A percentile compares a stretch with the other conserved stretches of the same genome.
phyloP scores from a whole-genome alignment of 768 basidiomycete species.

The Lactarius sp. region DNA sequence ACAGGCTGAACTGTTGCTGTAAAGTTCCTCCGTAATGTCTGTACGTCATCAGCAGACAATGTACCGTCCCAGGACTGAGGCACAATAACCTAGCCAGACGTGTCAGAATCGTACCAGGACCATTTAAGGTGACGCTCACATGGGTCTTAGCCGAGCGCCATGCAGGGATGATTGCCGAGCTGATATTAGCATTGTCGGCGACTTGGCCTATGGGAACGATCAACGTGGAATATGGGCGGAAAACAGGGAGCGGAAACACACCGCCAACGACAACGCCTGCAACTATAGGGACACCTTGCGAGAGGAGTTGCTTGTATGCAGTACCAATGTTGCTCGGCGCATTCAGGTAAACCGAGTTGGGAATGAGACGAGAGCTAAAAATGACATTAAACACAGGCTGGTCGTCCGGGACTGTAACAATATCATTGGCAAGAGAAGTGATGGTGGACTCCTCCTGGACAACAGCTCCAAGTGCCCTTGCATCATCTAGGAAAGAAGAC shows the following conservation, averaged over 20 bases:
- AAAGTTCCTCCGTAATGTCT: conserved; percentile 27
- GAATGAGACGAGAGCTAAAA: conserved; percentile 23
- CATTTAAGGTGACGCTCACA: conserved; percentile 26
- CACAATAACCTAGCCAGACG: conserved; percentile 3
- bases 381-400: conserved; percentile 6
- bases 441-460: conserved; percentile 12
- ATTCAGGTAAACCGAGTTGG: conserved; percentile 3
- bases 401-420: conserved; percentile 13
- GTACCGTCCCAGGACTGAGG: not conserved
- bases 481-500: conserved; percentile 16
- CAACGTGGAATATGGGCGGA: not conserved
- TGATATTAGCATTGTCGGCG: conserved; percentile 33
- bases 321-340: conserved; percentile 11
- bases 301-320: conserved; percentile 14
- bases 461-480: conserved; percentile 23
- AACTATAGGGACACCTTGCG: conserved; percentile 1
- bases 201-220: conserved; percentile 30
- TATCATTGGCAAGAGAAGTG: conserved; percentile 9
- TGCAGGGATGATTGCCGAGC: conserved; percentile 33
- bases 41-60: conserved; percentile 22
- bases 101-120: not conserved
- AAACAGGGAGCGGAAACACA: conserved; percentile 13
- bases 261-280: conserved; percentile 14
- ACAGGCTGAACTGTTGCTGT: conserved; percentile 29
- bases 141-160: conserved; percentile 39